Conservation (phyloP, 2,329 filamentous ascomycete species). For the Cadophora malorum region DNA sequence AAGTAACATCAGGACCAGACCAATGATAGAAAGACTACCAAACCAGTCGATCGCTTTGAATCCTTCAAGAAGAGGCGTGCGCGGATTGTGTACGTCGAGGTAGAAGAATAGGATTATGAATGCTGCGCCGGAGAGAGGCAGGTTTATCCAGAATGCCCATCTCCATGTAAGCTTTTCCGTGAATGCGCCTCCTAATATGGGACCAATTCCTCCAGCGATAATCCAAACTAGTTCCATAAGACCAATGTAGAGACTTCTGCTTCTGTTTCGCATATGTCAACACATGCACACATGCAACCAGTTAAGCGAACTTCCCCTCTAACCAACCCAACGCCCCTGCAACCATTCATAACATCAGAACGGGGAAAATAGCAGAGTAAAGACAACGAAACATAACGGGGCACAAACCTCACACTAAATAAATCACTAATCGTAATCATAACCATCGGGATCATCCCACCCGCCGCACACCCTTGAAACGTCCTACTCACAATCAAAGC, state of each 20-base stretch:
- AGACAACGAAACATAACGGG: background rate
- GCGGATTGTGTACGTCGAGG: constrained; percentile 69
- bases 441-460: constrained; percentile 66
- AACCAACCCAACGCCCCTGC: background rate
- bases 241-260: constrained; percentile 44
- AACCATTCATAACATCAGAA: background rate
- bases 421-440: constrained; percentile 70
- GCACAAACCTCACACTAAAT: constrained; percentile 62
- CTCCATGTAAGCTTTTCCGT: constrained; percentile 64
- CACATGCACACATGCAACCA: constrained; percentile 54
- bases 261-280: background rate
- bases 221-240: constrained; percentile 67
- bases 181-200: constrained; percentile 66
- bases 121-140: constrained; percentile 40
- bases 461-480: constrained; percentile 68
- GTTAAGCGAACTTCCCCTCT: background rate
- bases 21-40: constrained; percentile 69
- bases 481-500: constrained; percentile 68
- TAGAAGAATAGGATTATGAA: constrained; percentile 64
- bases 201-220: constrained; percentile 64
- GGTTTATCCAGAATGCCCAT: constrained; percentile 68
- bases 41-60: constrained; percentile 64
- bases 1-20: constrained; percentile 80
- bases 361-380: background rate
- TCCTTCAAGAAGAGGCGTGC: constrained; percentile 61